Base-by-base conservation (phyloP, 371 early-diverging fungal genomes). In the Apophysomyces sp. region DNA sequence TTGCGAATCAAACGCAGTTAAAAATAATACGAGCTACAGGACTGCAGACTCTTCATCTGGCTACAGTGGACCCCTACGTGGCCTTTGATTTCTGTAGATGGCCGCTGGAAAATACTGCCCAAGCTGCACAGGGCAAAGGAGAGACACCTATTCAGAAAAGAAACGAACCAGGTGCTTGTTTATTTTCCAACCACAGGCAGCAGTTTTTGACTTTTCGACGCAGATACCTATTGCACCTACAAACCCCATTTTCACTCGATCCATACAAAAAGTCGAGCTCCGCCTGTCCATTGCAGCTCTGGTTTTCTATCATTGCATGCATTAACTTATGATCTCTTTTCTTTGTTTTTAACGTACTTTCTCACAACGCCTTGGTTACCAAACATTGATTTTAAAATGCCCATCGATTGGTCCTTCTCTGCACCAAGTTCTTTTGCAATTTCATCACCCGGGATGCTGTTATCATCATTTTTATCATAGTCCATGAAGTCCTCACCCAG, bases 21-120 rank as follows among this genome's bases (percentile, higher is more conserved):
- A 62, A 68, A 16, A 79, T 92, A 21, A 71, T 81, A 18, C 59
- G 81, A 21, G 89, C 86, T 0, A 75, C 65, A 53, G 86, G 85
- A 53, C 53, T 91, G 26, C 81, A 83, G 6, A 78, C 71, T 2
- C 67, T 83, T 53, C 89, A 86, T 36, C 78, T 87, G 0, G 64
- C 80, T 1, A 81, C 86, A 11, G 61, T 93, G n/a, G 88, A 89
- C 8, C 79, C 85, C 1, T 88, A 78, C 71, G 90, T 91, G 0
- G 59, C 71, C 1, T 93, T 80, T 82, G 91, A 92, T 68, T 60
- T 91, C 16, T 85, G 78, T 9, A 87, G 92, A 24, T 91, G 91
- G 91, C 91, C 91, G 7, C 77, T 82, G 1, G 89, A 87, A 58
- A 83, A 77, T 39, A 75, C 81, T 56, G 68, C 81, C 7, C 84